Conservation (phyloP, 768 basidiomycete species). For the Lactarius hengduanensis region DNA sequence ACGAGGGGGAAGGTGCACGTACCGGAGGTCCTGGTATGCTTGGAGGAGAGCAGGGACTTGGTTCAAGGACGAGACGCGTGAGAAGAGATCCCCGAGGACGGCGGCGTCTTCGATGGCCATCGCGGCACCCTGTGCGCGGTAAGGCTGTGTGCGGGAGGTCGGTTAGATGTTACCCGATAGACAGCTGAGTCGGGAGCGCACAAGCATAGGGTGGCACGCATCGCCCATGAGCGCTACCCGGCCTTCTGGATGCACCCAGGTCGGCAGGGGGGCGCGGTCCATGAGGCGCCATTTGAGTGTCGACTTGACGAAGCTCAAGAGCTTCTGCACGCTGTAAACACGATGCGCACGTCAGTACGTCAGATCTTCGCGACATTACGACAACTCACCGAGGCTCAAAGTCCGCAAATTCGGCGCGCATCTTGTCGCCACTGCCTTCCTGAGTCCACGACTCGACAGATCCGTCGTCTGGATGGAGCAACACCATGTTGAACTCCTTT, state of each 20-base stretch:
- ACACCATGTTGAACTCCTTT: slow-evolving; percentile 40
- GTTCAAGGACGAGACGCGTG: slow-evolving; percentile 40
- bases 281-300: slow-evolving; percentile 46
- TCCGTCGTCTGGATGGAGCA: slow-evolving; percentile 41
- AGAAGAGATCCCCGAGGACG: slow-evolving; percentile 48
- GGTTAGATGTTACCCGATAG: background rate
- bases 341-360: background rate
- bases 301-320: slow-evolving; percentile 38
- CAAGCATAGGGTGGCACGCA: slow-evolving; percentile 46
- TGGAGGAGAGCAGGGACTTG: slow-evolving; percentile 48
- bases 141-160: slow-evolving; percentile 34
- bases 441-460: slow-evolving; percentile 45
- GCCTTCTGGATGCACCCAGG: slow-evolving; percentile 40
- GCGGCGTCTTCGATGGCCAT: slow-evolving; percentile 53
- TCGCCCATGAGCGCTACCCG: slow-evolving; percentile 42
- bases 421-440: slow-evolving; percentile 44
- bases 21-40: slow-evolving; percentile 53
- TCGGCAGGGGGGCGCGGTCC: slow-evolving; percentile 41
- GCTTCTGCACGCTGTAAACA: slow-evolving; percentile 37
- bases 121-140: slow-evolving; percentile 45
- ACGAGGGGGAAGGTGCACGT: background rate
- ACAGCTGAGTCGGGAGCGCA: slow-evolving; percentile 18
- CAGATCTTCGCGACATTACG: background rate
- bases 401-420: slow-evolving; percentile 43
- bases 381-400: slow-evolving; percentile 41